These are phyloP conservation scores for Actinomucor elegans DNA, from an alignment of 371 early-diverging fungal genomes.

Conservation along the genomic window DNA sequence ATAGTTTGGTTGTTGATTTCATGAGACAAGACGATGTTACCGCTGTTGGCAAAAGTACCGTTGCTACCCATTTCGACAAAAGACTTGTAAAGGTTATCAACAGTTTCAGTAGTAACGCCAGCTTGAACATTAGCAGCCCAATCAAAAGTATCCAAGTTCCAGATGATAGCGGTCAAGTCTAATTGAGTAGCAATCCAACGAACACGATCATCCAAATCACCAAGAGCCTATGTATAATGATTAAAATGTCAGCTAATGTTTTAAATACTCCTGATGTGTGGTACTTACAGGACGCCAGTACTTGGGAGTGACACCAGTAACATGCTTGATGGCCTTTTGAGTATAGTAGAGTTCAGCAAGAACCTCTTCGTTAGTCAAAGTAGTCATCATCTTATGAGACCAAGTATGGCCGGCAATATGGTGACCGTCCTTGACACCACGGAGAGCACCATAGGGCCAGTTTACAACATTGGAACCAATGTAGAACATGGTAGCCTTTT, in stretches of 20 bases:
- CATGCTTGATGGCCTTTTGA: conserved; percentile 50
- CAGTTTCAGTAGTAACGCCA: conserved; percentile 38
- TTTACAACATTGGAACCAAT: conserved; percentile 52
- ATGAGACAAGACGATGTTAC: conserved; percentile 52
- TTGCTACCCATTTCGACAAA: conserved; percentile 47
- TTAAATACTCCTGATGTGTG: neutral
- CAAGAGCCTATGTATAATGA: conserved; percentile 33
- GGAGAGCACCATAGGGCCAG: conserved; percentile 54
- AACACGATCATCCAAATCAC: conserved; percentile 58
- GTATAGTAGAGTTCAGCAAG: conserved; percentile 59
- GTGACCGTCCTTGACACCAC: conserved; percentile 51
- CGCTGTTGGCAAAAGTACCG: conserved; percentile 37
- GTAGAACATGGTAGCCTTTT: conserved; percentile 56
- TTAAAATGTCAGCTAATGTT: too few species aligned
- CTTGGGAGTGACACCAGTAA: conserved; percentile 56
- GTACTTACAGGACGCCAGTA: conserved; percentile 57
- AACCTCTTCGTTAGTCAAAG: conserved; percentile 50
- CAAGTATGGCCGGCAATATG: conserved; percentile 55
- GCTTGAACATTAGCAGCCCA: conserved; percentile 39
- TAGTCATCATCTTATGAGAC: conserved; percentile 58
- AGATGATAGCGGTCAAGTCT: conserved; percentile 47
- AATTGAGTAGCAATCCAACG: conserved; percentile 54
- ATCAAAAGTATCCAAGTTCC: conserved; percentile 52
- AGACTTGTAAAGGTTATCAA: conserved; percentile 35
- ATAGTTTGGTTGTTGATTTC: conserved; percentile 59